phyloP scores from a whole-genome alignment of 2,329 filamentous ascomycete genomes.

The Westerdykella sp. region DNA sequence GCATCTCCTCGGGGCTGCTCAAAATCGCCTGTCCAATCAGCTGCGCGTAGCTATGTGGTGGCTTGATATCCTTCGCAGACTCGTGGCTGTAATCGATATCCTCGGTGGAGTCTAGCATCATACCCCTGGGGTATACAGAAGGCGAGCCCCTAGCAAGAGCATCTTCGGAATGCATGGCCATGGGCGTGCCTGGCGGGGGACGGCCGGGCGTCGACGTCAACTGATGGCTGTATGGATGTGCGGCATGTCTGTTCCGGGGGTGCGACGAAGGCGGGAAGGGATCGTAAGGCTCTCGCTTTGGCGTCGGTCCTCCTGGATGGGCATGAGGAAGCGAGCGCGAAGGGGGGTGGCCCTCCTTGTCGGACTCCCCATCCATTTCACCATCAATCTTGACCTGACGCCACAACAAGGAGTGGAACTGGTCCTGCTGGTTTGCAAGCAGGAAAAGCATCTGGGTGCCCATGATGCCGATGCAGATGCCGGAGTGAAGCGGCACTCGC shows the following conservation, averaged over 20 bases:
- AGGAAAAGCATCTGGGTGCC: constrained; percentile 99
- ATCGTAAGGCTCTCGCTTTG: constrained; percentile 34
- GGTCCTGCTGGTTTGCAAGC: constrained; percentile 68
- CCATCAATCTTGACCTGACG: constrained; percentile 45
- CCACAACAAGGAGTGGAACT: constrained; percentile 64
- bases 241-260: constrained; percentile 25
- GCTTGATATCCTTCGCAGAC: constrained; percentile 83
- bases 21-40: constrained; percentile 96
- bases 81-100: constrained; percentile 74
- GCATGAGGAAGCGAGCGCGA: constrained; percentile 29
- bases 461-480: constrained; percentile 85
- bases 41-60: constrained; percentile 91
- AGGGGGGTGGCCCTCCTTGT: constrained; percentile 31
- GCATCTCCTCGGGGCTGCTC: constrained; percentile 75
- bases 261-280: constrained; percentile 35
- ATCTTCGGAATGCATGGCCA: constrained; percentile 33
- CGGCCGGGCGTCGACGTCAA: constrained; percentile 35
- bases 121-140: constrained; percentile 43
- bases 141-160: constrained; percentile 42
- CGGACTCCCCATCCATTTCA: constrained; percentile 33
- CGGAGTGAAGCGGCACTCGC: constrained; percentile 66
- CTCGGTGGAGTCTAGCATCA: constrained; percentile 49
- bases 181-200: constrained; percentile 27
- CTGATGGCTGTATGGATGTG: constrained; percentile 26
- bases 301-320: constrained; percentile 30